A percentile compares a stretch with the other conserved stretches of the same genome.
These are phyloP conservation scores for Trypanosoma cruzi DNA, from an alignment of 208 protist genomes.

Conservation along the genomic window DNA sequence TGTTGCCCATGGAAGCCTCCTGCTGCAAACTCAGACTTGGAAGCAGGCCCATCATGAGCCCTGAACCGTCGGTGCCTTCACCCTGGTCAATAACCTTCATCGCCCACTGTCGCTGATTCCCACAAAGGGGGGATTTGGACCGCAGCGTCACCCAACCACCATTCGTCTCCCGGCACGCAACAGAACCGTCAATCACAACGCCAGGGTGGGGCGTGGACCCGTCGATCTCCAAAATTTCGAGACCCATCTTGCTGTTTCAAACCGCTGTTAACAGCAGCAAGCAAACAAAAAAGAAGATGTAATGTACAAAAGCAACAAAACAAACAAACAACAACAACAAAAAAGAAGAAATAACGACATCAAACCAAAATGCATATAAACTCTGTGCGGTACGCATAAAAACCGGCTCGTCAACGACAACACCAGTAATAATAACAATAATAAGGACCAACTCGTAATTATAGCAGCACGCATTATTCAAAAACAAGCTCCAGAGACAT, in stretches of 20 bases:
- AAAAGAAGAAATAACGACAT: background rate
- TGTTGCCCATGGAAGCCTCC: constrained; percentile 67
- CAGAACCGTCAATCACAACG: constrained; percentile 68
- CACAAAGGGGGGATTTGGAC: constrained; percentile 57
- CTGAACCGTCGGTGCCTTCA: constrained; percentile 85
- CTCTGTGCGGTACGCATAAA: background rate
- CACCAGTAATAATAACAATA: background rate
- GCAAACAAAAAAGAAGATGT: constrained; percentile 5
- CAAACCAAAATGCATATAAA: background rate
- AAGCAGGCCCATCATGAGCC: constrained; percentile 90
- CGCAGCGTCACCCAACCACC: constrained; percentile 92
- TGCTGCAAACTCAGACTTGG: constrained; percentile 54
- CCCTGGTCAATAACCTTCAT: constrained; percentile 89
- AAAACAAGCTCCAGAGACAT: background rate
- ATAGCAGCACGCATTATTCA: background rate
- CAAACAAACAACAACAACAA: background rate
- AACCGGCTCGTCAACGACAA: background rate
- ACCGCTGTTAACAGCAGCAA: background rate
- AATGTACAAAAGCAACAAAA: constrained; percentile 1
- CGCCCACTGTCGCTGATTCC: constrained; percentile 86
- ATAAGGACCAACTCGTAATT: background rate
- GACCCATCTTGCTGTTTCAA: constrained; percentile 52
- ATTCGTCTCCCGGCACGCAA: constrained; percentile 83
- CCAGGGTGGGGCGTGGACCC: constrained; percentile 78
- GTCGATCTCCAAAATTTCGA: constrained; percentile 88